Conservation (phyloP, 768 basidiomycete species). For the Suillus variegatus region DNA sequence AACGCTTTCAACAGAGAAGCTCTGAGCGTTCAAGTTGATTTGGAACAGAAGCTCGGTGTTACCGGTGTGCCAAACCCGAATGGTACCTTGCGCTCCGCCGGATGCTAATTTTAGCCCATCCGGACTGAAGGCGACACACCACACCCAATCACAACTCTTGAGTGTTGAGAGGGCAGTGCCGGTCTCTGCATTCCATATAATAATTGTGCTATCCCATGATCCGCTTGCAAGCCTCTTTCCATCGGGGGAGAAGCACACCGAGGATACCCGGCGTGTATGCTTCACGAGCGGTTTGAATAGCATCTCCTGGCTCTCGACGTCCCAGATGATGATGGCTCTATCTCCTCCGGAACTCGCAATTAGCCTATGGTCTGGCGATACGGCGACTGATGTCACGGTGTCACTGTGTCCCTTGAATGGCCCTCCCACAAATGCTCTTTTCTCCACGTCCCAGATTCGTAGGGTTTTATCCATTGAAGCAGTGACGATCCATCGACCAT, state of each 20-base stretch:
- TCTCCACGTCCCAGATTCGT: conserved; percentile 29
- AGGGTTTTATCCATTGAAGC: conserved; percentile 25
- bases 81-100: no score
- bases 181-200: conserved; percentile 1
- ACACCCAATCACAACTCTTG: no score
- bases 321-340: conserved; percentile 30
- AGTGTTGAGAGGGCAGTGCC: conserved; percentile 11
- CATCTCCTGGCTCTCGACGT: conserved; percentile 21
- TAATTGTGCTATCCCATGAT: background rate
- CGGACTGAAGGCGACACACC: background rate
- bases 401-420: conserved; percentile 27
- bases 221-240: conserved; percentile 2
- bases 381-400: conserved; percentile 20
- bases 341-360: conserved; percentile 30
- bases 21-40: background rate
- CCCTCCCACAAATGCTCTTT: conserved; percentile 14
- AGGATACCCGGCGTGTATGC: conserved; percentile 27
- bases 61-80: background rate
- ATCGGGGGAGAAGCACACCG: conserved; percentile 5
- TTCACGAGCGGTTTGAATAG: conserved; percentile 25
- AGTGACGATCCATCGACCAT: conserved; percentile 24
- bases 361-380: conserved; percentile 25
- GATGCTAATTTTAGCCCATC: background rate
- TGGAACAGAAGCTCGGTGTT: background rate
- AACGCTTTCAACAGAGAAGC: background rate